A percentile compares a stretch with the other conserved stretches of the same genome.
Conservation (phyloP, 306 rosid genomes). For the Prosopis cineraria region DNA sequence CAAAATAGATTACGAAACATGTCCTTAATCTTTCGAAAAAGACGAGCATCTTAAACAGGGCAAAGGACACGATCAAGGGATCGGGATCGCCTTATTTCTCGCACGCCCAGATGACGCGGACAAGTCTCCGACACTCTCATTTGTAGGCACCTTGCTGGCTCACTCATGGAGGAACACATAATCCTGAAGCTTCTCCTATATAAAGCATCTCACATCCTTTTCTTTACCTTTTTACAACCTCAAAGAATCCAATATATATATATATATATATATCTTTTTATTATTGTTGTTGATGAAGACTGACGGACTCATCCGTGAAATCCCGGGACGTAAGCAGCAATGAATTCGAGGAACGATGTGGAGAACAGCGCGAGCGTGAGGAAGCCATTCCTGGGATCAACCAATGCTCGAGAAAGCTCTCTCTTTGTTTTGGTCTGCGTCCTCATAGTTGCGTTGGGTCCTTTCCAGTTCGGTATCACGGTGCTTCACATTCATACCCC, state of each 20-base stretch:
- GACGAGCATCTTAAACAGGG: background rate
- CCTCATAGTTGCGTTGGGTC: constrained; percentile 73
- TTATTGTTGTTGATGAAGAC: background rate
- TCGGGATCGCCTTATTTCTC: constrained; percentile 31
- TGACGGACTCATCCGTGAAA: background rate
- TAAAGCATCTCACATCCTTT: constrained; percentile 14
- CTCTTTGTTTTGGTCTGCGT: constrained; percentile 62
- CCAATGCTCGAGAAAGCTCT: constrained; percentile 43
- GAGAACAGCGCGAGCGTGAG: constrained; percentile 52
- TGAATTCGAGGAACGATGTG: constrained; percentile 53
- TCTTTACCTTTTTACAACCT: constrained; percentile 13
- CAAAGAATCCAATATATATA: background rate
- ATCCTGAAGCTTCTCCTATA: background rate
- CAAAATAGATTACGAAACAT: no score
- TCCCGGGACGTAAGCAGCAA: constrained; percentile 3
- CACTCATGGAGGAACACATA: background rate
- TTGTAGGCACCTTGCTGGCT: background rate
- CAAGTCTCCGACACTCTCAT: constrained; percentile 7
- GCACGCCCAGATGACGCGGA: constrained; percentile 34
- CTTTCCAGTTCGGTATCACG: constrained; percentile 85
- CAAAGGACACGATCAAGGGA: background rate
- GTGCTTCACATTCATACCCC: constrained; percentile 24
- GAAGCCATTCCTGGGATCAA: constrained; percentile 53
- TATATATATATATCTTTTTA: no score
- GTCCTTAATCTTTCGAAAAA: no score